phyloP scores from a whole-genome alignment of 225 moss, liverwort and hornwort species.

The Physcomitrellopsis africana region DNA sequence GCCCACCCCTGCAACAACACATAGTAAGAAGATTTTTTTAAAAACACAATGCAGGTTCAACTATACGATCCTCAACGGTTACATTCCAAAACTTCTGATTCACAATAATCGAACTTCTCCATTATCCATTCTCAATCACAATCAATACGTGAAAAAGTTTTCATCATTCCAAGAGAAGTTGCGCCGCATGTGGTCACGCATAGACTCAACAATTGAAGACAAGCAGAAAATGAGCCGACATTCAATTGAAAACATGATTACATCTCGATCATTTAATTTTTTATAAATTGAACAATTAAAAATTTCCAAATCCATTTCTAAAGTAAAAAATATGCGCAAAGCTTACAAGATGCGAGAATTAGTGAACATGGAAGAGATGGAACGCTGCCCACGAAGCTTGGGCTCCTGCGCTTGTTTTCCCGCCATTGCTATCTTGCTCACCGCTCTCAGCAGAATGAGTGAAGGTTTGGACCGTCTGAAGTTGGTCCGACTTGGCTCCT shows the following conservation, averaged over 20 bases:
- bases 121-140: not conserved
- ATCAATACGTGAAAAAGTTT: not conserved
- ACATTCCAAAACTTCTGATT: not conserved
- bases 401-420: constrained; percentile 21
- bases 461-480: too few species aligned
- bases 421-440: constrained; percentile 25
- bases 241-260: not conserved
- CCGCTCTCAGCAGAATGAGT: not conserved
- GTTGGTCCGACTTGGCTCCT: too few species aligned
- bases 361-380: constrained; percentile 51
- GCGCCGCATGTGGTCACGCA: not conserved
- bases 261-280: not conserved
- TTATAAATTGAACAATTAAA: too few species aligned
- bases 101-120: not conserved
- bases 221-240: not conserved
- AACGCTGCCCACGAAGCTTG: constrained; percentile 42
- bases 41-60: not conserved
- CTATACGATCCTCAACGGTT: not conserved
- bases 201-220: not conserved
- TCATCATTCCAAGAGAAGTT: not conserved
- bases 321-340: not conserved
- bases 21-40: not conserved
- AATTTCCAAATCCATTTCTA: not conserved
- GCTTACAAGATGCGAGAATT: constrained; percentile 33
- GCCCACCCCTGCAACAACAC: constrained; percentile 32